Evolutionary conservation across 352 stramenopile species (phyloP), one percentile per base, ranked within the genome.

Genomic region (Phytophthora podocarpi): DNA sequence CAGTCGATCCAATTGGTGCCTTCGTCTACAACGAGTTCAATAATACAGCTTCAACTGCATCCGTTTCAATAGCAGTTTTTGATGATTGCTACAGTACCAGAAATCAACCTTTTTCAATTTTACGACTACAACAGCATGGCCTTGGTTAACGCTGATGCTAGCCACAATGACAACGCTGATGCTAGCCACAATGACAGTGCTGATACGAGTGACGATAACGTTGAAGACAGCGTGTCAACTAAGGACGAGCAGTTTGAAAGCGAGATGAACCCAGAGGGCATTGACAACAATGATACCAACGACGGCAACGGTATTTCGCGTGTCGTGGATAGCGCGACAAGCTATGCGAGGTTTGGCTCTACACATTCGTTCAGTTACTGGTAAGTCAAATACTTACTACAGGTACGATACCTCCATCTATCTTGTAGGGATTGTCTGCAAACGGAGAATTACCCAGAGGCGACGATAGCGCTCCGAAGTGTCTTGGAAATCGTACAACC

Each of bases 1-100:
- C 66, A 91, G 67, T 62, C 78, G 83, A 11, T 95, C 85, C 0
- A 95, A 95, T 55, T 95, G 85, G 85, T 95, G 85, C 30, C 40
- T 92, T 3, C 70, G 53, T 21, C 45, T 91, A 28, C 52, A 70
- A 9, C 76, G 80, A n/a, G n/a, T n/a, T n/a, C n/a, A n/a, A n/a
- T n/a, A n/a, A n/a, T n/a, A n/a, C n/a, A n/a, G n/a, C n/a, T n/a
- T n/a, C n/a, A n/a, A n/a, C n/a, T n/a, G n/a, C n/a, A n/a, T n/a
- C n/a, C n/a, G n/a, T n/a, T n/a, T n/a, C n/a, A n/a, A n/a, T n/a
- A n/a, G n/a, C n/a, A n/a, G n/a, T n/a, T n/a, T n/a, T n/a, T n/a
- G n/a, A n/a, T n/a, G n/a, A n/a, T n/a, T n/a, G n/a, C n/a, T n/a
- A n/a, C n/a, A n/a, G n/a, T n/a, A n/a, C n/a, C n/a, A n/a, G n/a